Base-by-base conservation (phyloP, 2,329 filamentous ascomycete genomes). In the Chrysoporthe deuterocubensis region DNA sequence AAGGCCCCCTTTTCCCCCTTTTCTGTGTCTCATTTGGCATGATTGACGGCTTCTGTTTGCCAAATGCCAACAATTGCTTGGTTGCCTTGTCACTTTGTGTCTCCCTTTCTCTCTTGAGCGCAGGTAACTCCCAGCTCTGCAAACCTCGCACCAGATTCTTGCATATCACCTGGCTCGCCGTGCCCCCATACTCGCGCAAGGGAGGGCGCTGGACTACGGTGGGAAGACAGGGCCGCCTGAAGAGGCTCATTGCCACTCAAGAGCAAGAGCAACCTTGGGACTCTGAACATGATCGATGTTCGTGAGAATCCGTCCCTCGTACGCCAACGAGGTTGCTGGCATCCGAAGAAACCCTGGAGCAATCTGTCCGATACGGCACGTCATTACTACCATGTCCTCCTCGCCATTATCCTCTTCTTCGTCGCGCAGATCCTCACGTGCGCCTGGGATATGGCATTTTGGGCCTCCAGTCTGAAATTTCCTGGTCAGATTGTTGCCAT, bases 401-500 rank as follows among this genome's bases (percentile, higher is more conserved):
- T 76, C 16, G 76, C 82, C 11, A 70, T 76, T 1, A 40, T 78
- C 7, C 75, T 84, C 8, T 82, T 79, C 52, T 70, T 83, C 2
- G 34, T 74, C 18, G 80, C 81, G 67, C 81, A 85, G 71, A 70
- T 85, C n/a, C 70, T 83, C 43, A 82, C 84, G 26, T 84, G 81
- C 73, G 79, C 76, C 2, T 73, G 85, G 11, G 80, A 81, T 43
- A 70, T 75, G 11, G 72, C 73, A 0, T 73, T 85, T 18, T 71
- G 76, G 11, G 70, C 71, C 0, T 74, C 72, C 2, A 66, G 74
- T 2, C 68, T 81, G n/a, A 75, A 81, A 37, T 85, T 84, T 67
- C 82, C 84, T 4, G 79, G 82, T 0, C 79, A 83, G 7, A 82
- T 86, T 56, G 66, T 83, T 43, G 82, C 81, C 44, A 86, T 86